Percentiles rank a stretch among this genome's conserved stretches.
These are phyloP conservation scores for Chaetomiaceae sp. DNA, from an alignment of 2,329 filamentous ascomycete species.

Conservation along the genomic window DNA sequence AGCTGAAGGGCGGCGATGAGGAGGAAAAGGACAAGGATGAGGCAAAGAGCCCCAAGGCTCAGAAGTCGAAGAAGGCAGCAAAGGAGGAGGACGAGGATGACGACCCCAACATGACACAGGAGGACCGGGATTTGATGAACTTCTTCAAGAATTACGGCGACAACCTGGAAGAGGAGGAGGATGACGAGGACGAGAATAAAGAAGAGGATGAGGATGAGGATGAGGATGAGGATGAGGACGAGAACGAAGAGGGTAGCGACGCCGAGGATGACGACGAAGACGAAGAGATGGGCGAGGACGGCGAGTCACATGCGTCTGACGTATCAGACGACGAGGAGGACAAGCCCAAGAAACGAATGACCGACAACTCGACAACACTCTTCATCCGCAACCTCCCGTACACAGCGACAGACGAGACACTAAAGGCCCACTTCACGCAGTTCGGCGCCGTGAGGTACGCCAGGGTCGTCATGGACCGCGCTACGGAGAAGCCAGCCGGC, in stretches of 20 bases:
- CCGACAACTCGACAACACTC: conserved; percentile 69
- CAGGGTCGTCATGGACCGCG: conserved; percentile 80
- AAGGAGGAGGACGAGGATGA: conserved; percentile 33
- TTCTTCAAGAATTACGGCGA: conserved; percentile 56
- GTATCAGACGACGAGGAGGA: conserved; percentile 34
- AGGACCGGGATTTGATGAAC: conserved; percentile 43
- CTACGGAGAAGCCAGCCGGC: conserved; percentile 80
- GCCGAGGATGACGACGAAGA: conserved; percentile 42
- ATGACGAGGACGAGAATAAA: conserved; percentile 42
- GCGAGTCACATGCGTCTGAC: conserved; percentile 43
- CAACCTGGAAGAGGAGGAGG: conserved; percentile 55
- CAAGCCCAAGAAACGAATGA: conserved; percentile 37
- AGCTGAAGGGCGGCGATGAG: conserved; percentile 42
- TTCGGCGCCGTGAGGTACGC: conserved; percentile 91
- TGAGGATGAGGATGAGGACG: conserved; percentile 38
- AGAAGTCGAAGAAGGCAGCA: conserved; percentile 39
- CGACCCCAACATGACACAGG: conserved; percentile 34
- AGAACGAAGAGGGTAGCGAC: conserved; percentile 42
- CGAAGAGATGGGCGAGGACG: conserved; percentile 41
- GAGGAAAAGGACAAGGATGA: not conserved
- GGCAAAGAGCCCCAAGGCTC: conserved; percentile 27
- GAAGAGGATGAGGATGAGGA: conserved; percentile 36
- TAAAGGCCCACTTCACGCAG: conserved; percentile 79
- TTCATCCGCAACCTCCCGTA: conserved; percentile 96
- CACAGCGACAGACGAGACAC: conserved; percentile 72